Base-by-base conservation (phyloP, 2,329 filamentous ascomycete species). In the Annulohypoxylon truncatum region DNA sequence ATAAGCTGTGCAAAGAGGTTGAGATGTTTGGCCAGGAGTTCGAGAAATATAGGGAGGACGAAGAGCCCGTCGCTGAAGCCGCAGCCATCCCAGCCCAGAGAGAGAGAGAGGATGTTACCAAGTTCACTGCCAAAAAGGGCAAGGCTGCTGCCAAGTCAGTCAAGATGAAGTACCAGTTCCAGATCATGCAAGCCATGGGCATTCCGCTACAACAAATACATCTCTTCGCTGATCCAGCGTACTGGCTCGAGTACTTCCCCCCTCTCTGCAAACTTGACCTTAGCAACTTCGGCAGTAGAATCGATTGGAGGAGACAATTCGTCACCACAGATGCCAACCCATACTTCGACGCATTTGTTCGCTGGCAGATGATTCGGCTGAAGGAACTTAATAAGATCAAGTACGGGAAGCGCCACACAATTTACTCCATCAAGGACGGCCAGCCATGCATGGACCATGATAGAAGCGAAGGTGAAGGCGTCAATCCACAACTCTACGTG, bases 241-340 rank as follows among this genome's bases (percentile, higher is more conserved):
- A 97, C 82, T 98, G 95, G 96, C 89, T 99, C 57, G 84, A 95
- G 69, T 92, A 91, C 82, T 99, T 98, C 82, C 96, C 93, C 13
- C 90, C 91, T n/a, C 84, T 92, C 60, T 92, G 90, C 78, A 88
- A 90, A 76, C 84, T 87, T 65, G 93, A 99, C 78, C 84, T 97
- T 72, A 92, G 89, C 73, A 91, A 90, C 77, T 89, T 98, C 69
- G 95, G 95, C 65, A 90, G 91, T 53, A 86, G 94, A 73, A 92
- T 98, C 74, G 96, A 98, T 78, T 99, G 95, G 95, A 87, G 95
- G 76, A 86, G 96, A 78, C 91, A 92, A 35, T 93, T 99, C 71
- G 91, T 98, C 70, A 99, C 96, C 5, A 99, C 96, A 2, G 94
- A 97, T 73, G 94, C 93, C 33, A 99, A 99, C 80, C 94, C 93